Conservation (phyloP, 176 grass and related monocot genomes). For the Coix lacrymajobi region DNA sequence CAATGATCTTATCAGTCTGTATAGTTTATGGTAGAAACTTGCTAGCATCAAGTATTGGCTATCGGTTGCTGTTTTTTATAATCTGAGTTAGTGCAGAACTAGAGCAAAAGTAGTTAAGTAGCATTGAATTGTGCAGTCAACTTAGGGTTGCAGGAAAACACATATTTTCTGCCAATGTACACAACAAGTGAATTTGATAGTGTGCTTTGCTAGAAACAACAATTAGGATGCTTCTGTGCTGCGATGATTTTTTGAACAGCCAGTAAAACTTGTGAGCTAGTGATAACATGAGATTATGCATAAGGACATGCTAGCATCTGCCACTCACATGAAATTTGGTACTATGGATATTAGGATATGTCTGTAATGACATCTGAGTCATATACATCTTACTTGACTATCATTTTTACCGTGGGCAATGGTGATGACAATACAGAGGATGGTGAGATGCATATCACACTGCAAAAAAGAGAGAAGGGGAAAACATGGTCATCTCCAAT, state of each 20-base stretch:
- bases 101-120: neutral
- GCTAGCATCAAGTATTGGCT: neutral
- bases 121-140: neutral
- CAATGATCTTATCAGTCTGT: neutral
- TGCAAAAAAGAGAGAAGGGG: constrained; percentile 95
- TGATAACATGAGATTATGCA: neutral
- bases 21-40: neutral
- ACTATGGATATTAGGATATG: neutral
- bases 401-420: constrained; percentile 1
- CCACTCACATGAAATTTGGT: neutral
- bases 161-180: neutral
- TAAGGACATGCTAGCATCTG: neutral
- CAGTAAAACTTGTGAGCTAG: neutral
- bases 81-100: neutral
- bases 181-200: neutral
- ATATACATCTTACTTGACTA: neutral
- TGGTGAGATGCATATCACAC: constrained; percentile 78
- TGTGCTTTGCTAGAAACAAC: neutral
- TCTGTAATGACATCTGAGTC: neutral
- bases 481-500: constrained; percentile 93
- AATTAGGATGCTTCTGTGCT: neutral
- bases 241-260: neutral
- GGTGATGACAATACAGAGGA: constrained; percentile 54
- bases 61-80: neutral
- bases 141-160: neutral